These are phyloP conservation scores for Sorghum bicolor DNA, from an alignment of 176 grass and related monocot genomes.

Conservation along the genomic window DNA sequence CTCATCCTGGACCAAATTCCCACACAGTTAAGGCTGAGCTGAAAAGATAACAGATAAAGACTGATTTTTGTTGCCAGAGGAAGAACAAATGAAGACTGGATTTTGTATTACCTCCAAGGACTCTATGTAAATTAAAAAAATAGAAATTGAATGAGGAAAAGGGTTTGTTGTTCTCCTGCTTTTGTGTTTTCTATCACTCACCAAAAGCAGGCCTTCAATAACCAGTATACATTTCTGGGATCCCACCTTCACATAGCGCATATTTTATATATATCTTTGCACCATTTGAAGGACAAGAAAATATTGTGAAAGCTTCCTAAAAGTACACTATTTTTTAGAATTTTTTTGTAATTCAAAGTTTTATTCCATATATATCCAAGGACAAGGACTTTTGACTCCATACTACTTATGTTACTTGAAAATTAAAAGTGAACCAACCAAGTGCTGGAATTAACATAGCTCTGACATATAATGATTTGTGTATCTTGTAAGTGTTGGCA, in stretches of 20 bases:
- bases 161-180: neutral
- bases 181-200: neutral
- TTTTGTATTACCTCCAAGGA: neutral
- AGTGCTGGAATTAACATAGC: neutral
- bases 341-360: neutral
- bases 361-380: neutral
- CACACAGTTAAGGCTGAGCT: neutral
- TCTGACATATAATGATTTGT: neutral
- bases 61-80: neutral
- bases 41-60: neutral
- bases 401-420: neutral
- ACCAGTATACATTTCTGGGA: neutral
- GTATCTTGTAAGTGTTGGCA: neutral
- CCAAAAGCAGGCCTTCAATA: neutral
- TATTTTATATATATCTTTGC: neutral
- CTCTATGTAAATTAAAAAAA: neutral
- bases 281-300: neutral
- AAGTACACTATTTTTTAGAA: neutral
- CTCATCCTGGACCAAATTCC: neutral
- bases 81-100: neutral
- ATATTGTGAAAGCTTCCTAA: neutral
- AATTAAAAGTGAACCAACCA: conserved; percentile 1
- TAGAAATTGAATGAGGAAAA: neutral
- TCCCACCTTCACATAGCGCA: neutral
- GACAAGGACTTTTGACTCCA: neutral